A percentile compares a stretch with the other conserved stretches of the same genome.
Evolutionary conservation across 176 grass and related monocot species (phyloP).

Genomic region (Raddia distichophylla): DNA sequence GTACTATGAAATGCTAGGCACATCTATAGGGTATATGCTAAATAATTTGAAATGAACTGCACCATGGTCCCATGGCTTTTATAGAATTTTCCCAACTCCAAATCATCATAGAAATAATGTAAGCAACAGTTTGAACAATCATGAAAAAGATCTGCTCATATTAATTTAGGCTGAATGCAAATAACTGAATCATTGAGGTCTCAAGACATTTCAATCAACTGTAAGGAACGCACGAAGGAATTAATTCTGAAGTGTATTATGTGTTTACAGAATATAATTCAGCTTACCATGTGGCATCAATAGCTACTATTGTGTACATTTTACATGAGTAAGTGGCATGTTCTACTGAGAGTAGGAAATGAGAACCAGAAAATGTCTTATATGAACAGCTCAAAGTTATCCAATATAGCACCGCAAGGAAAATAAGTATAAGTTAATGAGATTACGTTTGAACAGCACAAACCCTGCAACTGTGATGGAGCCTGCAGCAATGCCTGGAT

Average conservation of each 20-base stretch:
- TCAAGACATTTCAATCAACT: constrained; percentile 17
- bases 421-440: background rate
- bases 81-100: background rate
- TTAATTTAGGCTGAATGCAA: constrained; percentile 12
- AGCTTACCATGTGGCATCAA: background rate
- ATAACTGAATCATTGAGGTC: background rate
- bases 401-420: background rate
- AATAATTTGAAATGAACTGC: constrained; percentile 12
- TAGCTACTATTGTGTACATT: background rate
- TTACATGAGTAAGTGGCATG: background rate
- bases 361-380: background rate
- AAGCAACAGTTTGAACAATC: background rate
- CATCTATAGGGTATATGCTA: background rate
- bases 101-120: background rate
- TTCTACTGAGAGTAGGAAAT: background rate
- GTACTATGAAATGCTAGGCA: constrained; percentile 10
- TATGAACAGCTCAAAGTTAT: background rate
- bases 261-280: background rate
- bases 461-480: constrained; percentile 43
- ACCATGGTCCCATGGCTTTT: background rate
- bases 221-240: background rate
- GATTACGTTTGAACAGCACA: constrained; percentile 56
- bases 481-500: constrained; percentile 51
- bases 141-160: background rate
- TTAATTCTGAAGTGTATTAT: background rate